Percentiles rank a stretch among this genome's conserved stretches.
These are phyloP conservation scores for Mortierella sp. DNA, from an alignment of 371 early-diverging fungal genomes.

Conservation along the genomic window DNA sequence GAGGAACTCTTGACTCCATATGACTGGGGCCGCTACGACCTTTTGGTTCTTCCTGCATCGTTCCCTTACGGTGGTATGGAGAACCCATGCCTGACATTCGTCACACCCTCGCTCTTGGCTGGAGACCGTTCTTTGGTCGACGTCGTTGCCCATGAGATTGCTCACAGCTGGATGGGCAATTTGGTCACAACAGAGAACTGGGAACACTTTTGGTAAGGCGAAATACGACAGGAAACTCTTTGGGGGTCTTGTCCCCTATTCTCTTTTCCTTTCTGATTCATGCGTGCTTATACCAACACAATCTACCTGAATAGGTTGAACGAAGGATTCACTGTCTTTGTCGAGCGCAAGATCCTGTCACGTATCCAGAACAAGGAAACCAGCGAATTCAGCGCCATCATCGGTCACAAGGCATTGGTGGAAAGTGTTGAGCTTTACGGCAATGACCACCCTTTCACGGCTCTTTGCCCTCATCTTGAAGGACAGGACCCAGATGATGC, in stretches of 20 bases:
- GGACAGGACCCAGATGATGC: constrained; percentile 95
- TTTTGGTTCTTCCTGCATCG: constrained; percentile 79
- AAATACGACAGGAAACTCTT: no score
- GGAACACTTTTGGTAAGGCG: constrained; percentile 64
- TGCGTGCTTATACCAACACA: no score
- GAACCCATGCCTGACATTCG: constrained; percentile 95
- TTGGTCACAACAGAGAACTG: constrained; percentile 92
- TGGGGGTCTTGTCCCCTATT: no score
- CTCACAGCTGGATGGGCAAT: constrained; percentile 98
- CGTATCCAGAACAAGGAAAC: constrained; percentile 86
- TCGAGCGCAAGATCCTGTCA: constrained; percentile 93
- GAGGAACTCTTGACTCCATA: constrained; percentile 91
- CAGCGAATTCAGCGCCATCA: constrained; percentile 89
- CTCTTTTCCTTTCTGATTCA: constrained; percentile 6
- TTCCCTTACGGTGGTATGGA: constrained; percentile 99
- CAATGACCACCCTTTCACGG: constrained; percentile 78
- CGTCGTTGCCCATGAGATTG: constrained; percentile 98
- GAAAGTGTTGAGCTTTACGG: constrained; percentile 87
- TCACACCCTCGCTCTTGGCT: constrained; percentile 89
- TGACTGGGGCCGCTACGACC: constrained; percentile 96
- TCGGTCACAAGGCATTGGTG: constrained; percentile 84
- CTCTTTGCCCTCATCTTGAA: constrained; percentile 80
- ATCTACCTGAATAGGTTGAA: constrained; percentile 95
- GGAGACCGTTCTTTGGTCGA: constrained; percentile 96
- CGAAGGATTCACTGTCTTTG: constrained; percentile 95